Percentiles rank a stretch among this genome's conserved stretches.
Conservation (phyloP, 768 basidiomycete genomes). For the Leccinellum luteum region DNA sequence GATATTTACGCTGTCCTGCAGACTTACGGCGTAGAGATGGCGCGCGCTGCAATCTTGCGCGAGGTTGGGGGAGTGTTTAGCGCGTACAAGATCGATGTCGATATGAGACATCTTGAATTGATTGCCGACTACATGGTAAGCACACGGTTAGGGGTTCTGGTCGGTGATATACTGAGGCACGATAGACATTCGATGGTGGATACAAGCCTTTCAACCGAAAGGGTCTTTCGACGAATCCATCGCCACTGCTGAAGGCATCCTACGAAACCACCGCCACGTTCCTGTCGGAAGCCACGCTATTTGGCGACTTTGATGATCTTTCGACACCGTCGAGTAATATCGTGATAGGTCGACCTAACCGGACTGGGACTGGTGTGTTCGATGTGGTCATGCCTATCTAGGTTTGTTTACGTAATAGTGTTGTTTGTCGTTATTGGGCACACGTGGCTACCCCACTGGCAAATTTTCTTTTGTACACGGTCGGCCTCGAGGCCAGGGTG, state of each 20-base stretch:
- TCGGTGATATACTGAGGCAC: neutral
- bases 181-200: slow-evolving; percentile 93
- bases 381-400: slow-evolving; percentile 67
- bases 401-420: slow-evolving; percentile 5
- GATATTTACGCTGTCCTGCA: slow-evolving; percentile 89
- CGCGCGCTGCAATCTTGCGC: slow-evolving; percentile 82
- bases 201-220: slow-evolving; percentile 98
- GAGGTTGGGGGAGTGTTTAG: slow-evolving; percentile 93
- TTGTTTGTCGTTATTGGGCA: slow-evolving; percentile 27
- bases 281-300: slow-evolving; percentile 89
- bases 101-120: slow-evolving; percentile 89
- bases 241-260: slow-evolving; percentile 95
- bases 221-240: slow-evolving; percentile 88
- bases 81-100: slow-evolving; percentile 94
- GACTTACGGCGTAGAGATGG: slow-evolving; percentile 97
- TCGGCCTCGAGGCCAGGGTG: slow-evolving; percentile 21
- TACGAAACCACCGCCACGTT: slow-evolving; percentile 96
- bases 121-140: slow-evolving; percentile 99
- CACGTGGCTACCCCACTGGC: slow-evolving; percentile 4
- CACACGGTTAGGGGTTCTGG: neutral
- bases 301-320: slow-evolving; percentile 94
- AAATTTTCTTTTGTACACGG: slow-evolving; percentile 17
- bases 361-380: slow-evolving; percentile 94
- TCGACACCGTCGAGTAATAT: slow-evolving; percentile 89
- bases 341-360: slow-evolving; percentile 82